Conservation (phyloP, 2,329 filamentous ascomycete species). For the Aspergillus puulaauensis region DNA sequence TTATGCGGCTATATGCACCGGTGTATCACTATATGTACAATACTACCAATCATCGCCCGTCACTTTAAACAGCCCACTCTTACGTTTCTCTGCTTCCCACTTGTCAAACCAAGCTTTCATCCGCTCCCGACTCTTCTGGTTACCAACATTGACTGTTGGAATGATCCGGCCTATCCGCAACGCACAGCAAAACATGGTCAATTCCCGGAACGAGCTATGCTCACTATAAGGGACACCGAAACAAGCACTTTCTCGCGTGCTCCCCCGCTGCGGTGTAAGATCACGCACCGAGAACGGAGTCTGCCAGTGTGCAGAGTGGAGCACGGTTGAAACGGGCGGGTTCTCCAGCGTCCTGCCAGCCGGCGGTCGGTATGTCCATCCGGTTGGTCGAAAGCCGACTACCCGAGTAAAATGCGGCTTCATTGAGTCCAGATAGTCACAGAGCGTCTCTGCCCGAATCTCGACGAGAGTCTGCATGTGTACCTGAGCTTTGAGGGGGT, state of each 20-base stretch:
- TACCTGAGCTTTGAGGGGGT: slow-evolving; percentile 84
- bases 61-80: slow-evolving; percentile 58
- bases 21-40: background rate
- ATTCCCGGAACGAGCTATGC: slow-evolving; percentile 89
- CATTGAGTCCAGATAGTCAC: slow-evolving; percentile 81
- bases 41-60: slow-evolving; percentile 27
- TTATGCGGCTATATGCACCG: background rate
- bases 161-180: slow-evolving; percentile 85
- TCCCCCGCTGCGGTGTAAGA: slow-evolving; percentile 78
- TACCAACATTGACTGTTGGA: slow-evolving; percentile 87
- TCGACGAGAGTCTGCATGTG: slow-evolving; percentile 98
- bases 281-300: slow-evolving; percentile 70
- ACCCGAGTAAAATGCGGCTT: slow-evolving; percentile 80
- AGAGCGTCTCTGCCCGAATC: slow-evolving; percentile 83
- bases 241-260: slow-evolving; percentile 77
- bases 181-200: slow-evolving; percentile 89
- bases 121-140: slow-evolving; percentile 60
- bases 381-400: slow-evolving; percentile 87
- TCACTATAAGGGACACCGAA: slow-evolving; percentile 96
- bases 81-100: slow-evolving; percentile 63
- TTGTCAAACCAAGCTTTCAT: slow-evolving; percentile 68
- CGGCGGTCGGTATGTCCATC: slow-evolving; percentile 86
- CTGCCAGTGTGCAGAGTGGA: slow-evolving; percentile 72
- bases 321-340: slow-evolving; percentile 63
- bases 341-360: slow-evolving; percentile 62